Conservation (phyloP, 164 flowering plant genomes). For the Paratinospora sagittata region DNA sequence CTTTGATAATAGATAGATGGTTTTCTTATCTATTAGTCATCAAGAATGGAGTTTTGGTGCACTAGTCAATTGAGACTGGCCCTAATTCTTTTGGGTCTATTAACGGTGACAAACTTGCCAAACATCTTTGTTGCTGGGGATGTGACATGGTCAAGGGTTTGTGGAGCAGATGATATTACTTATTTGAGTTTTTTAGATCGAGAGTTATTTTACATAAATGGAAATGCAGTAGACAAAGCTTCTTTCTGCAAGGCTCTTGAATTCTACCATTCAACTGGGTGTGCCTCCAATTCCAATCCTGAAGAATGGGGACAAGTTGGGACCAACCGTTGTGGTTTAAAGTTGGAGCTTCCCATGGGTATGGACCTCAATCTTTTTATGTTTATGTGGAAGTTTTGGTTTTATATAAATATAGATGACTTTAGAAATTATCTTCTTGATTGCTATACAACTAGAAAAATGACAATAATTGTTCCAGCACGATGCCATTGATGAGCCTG, state of each 20-base stretch:
- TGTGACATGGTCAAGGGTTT: slow-evolving; percentile 22
- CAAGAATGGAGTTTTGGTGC: slow-evolving; percentile 6
- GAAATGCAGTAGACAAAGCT: slow-evolving; percentile 30
- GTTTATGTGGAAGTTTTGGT: neutral
- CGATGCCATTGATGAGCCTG: no score
- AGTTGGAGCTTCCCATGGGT: slow-evolving; percentile 22
- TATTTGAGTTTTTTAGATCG: slow-evolving; percentile 23
- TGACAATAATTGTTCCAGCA: no score
- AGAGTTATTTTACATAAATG: slow-evolving; percentile 40
- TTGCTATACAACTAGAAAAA: no score
- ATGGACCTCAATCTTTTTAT: neutral
- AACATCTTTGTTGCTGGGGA: slow-evolving; percentile 24
- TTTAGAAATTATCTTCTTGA: neutral
- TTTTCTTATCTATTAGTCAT: neutral
- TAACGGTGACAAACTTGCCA: slow-evolving; percentile 28
- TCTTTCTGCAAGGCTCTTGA: slow-evolving; percentile 40
- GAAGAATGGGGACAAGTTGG: slow-evolving; percentile 18
- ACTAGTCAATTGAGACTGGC: slow-evolving; percentile 22
- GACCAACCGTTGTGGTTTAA: slow-evolving; percentile 25
- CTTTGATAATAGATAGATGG: slow-evolving; percentile 5
- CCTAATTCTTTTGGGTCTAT: slow-evolving; percentile 18
- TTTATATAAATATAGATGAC: neutral
- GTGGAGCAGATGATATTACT: slow-evolving; percentile 29
- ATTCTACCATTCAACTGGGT: slow-evolving; percentile 20
- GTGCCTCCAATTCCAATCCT: slow-evolving; percentile 19